Evolutionary conservation across 257 asterid species (phyloP), one percentile per base, ranked within the genome.

Genomic region (Plantago ovata): DNA sequence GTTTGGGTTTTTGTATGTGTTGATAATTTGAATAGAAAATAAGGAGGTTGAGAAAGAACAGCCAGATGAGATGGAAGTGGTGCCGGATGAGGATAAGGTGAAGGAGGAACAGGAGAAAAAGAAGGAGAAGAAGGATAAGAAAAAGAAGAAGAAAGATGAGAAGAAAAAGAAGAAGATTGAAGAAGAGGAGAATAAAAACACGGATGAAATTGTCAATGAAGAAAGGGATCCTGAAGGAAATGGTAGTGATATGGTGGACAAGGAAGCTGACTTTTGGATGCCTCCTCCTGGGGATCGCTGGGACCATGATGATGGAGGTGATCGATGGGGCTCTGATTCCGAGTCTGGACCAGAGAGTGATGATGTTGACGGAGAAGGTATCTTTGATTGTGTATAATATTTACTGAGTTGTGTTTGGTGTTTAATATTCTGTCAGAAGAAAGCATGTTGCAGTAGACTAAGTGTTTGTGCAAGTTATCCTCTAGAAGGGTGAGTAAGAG

Each of bases 211-310:
- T 61, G 65, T 77, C 32, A 82, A 70, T 70, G 81, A 4, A 28
- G 36, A 28, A 28, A 77, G 85, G 74, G 94, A 79, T 63, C 64
- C 76, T 56, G 59, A 72, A 6, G 90, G 47, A 6, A 69, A 75
- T 56, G 75, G 73, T 49, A 69, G 76, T 64, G 95, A 75, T 67
- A 32, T 59, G 1, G 38, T 59, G 1, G 95, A 80, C 53, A 78
- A 58, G 48, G 96, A 72, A 42, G 77, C 12, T 0, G 96, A 80
- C 57, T 89, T 93, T 68, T 89, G 98, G 98, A 81, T 82, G 75
- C 97, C 98, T 54, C 97, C 92, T 19, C 70, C 18, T 1, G 98
- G 98, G 48, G 87, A 84, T 32, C 93, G 98, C 1, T 93, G 98
- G 97, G 98, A 93, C 71, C 65, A 74, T 3, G 98, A 93, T 66